Evolutionary conservation across 2,329 filamentous ascomycete genomes (phyloP).

Genomic region (Colletotrichum sp.): DNA sequence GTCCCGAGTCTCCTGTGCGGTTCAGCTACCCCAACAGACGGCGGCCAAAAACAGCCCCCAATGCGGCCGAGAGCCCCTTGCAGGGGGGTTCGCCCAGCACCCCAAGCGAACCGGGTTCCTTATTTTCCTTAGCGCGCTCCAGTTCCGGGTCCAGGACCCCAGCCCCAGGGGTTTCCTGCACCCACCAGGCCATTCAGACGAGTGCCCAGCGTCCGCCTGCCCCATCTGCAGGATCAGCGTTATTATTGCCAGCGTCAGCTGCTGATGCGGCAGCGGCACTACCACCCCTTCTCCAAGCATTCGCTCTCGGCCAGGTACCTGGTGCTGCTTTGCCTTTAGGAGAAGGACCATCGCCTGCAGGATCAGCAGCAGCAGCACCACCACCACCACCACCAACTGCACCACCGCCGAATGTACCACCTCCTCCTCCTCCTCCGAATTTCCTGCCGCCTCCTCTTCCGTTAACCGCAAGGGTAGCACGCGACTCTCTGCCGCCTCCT

Average conservation of each 20-base stretch:
- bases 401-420: neutral
- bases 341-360: neutral
- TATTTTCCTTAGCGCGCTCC: constrained; percentile 17
- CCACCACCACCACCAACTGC: neutral
- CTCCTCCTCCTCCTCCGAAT: neutral
- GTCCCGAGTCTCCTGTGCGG: constrained; percentile 12
- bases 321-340: neutral
- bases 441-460: neutral
- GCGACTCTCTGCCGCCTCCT: constrained; percentile 10
- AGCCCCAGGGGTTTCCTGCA: constrained; percentile 17
- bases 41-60: constrained; percentile 14
- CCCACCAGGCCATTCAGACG: neutral
- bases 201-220: constrained; percentile 1
- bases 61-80: constrained; percentile 11
- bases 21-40: constrained; percentile 20
- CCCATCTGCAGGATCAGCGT: constrained; percentile 20
- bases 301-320: neutral
- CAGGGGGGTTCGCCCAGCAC: constrained; percentile 12
- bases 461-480: neutral
- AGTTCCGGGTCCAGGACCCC: constrained; percentile 15
- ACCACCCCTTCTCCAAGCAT: neutral
- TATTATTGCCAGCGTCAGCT: constrained; percentile 17
- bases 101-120: constrained; percentile 17
- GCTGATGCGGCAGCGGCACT: constrained; percentile 10
- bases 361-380: neutral